Evolutionary conservation across 202 grass and related monocot species (phyloP).

Genomic region (Eragrostis tef): DNA sequence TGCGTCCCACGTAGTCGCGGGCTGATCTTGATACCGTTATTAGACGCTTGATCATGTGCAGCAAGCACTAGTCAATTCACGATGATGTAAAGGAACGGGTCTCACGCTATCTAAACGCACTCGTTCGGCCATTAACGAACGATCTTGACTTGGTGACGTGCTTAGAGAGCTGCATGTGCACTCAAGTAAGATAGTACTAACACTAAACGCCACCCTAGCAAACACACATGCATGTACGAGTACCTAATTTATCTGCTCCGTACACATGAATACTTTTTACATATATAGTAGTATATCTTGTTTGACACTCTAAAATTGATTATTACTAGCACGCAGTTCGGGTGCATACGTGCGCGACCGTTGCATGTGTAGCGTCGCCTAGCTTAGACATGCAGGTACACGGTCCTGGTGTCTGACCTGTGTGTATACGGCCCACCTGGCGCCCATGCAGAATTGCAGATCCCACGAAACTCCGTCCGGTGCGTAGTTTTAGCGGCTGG

Average conservation of each 20-base stretch:
- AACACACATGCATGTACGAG: background rate
- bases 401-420: background rate
- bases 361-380: background rate
- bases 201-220: background rate
- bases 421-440: background rate
- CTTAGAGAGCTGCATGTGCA: background rate
- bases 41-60: background rate
- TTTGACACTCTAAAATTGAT: background rate
- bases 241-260: background rate
- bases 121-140: too few relatives aligned
- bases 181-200: background rate
- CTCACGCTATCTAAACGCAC: background rate
- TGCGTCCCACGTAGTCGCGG: background rate
- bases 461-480: background rate
- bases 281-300: background rate
- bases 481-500: background rate
- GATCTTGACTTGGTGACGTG: background rate
- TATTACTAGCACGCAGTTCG: background rate
- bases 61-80: constrained; percentile 1
- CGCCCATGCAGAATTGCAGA: background rate
- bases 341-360: background rate
- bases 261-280: too few relatives aligned
- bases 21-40: background rate
- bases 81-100: constrained; percentile 8
- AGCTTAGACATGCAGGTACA: background rate